Percentiles rank a stretch among this genome's conserved stretches.
Evolutionary conservation across 1,284 basidiomycete species (phyloP).

Genomic region (Ustilago hordei): DNA sequence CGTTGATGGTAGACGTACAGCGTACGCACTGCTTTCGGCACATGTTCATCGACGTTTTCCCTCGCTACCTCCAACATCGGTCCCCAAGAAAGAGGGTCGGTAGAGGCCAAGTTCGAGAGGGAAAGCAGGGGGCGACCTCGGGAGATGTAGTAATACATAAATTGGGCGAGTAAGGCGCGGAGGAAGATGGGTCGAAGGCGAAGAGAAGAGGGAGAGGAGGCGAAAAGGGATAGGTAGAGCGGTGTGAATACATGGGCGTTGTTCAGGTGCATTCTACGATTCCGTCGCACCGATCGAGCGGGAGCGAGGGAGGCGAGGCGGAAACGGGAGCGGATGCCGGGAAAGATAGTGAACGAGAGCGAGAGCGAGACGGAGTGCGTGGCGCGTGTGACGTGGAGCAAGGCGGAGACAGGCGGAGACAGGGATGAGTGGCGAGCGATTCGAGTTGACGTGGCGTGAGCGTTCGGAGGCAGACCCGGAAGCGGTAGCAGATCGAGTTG

Average conservation of each 20-base stretch:
- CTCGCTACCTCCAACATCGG: constrained; percentile 12
- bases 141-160: constrained; percentile 36
- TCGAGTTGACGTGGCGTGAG: too few relatives aligned
- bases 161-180: constrained; percentile 22
- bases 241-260: constrained; percentile 47
- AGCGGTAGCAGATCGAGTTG: too few relatives aligned
- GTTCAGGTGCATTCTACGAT: constrained; percentile 43
- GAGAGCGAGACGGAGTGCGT: too few relatives aligned
- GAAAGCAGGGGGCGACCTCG: constrained; percentile 31
- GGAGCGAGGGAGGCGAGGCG: too few relatives aligned
- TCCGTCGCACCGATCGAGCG: too few relatives aligned
- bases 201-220: not conserved
- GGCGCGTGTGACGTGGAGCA: too few relatives aligned
- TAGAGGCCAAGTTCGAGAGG: not conserved
- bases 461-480: too few relatives aligned
- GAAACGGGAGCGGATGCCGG: too few relatives aligned
- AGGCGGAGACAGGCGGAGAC: too few relatives aligned
- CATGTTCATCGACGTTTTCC: constrained; percentile 35
- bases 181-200: not conserved
- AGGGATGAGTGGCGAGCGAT: too few relatives aligned
- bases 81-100: constrained; percentile 9
- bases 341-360: too few relatives aligned
- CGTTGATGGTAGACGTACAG: constrained; percentile 22
- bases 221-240: constrained; percentile 12
- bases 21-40: constrained; percentile 36